Conservation (phyloP, 164 flowering plant genomes). For the Magnolia officinalis region DNA sequence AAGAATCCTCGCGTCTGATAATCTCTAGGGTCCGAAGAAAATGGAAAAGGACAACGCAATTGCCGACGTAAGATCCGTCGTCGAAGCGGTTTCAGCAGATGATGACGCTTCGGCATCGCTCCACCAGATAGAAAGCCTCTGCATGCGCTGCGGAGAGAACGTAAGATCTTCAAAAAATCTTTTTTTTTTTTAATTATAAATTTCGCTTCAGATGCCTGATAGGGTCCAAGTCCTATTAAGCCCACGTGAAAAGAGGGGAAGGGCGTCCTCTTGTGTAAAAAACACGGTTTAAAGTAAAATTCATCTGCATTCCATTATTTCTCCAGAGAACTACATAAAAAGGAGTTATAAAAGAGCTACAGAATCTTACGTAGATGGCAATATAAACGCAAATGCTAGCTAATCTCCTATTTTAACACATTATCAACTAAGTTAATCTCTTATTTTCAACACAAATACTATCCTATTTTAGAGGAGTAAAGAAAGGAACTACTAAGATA, state of each 20-base stretch:
- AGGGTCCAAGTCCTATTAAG: background rate
- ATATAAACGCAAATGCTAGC: too few species aligned
- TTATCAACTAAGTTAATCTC: too few species aligned
- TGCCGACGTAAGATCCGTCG: slow-evolving; percentile 71
- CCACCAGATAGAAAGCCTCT: slow-evolving; percentile 80
- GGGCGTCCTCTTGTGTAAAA: too few species aligned
- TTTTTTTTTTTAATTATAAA: background rate
- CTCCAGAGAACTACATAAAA: too few species aligned
- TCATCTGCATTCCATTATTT: background rate
- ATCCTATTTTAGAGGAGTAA: too few species aligned
- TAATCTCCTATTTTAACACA: too few species aligned
- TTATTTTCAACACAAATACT: too few species aligned
- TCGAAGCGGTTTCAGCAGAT: slow-evolving; percentile 63
- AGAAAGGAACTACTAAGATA: too few species aligned
- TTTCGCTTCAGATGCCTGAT: background rate
- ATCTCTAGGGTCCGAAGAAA: background rate
- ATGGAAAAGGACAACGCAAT: slow-evolving; percentile 25
- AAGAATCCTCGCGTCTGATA: background rate
- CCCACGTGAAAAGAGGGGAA: background rate
- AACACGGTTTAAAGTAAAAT: background rate
- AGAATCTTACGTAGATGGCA: too few species aligned
- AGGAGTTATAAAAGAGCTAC: too few species aligned
- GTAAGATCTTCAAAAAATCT: slow-evolving; percentile 26
- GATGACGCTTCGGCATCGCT: slow-evolving; percentile 46
- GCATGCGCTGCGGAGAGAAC: slow-evolving; percentile 90